phyloP scores from a whole-genome alignment of 2,329 filamentous ascomycete genomes.

The Claviceps africana region DNA sequence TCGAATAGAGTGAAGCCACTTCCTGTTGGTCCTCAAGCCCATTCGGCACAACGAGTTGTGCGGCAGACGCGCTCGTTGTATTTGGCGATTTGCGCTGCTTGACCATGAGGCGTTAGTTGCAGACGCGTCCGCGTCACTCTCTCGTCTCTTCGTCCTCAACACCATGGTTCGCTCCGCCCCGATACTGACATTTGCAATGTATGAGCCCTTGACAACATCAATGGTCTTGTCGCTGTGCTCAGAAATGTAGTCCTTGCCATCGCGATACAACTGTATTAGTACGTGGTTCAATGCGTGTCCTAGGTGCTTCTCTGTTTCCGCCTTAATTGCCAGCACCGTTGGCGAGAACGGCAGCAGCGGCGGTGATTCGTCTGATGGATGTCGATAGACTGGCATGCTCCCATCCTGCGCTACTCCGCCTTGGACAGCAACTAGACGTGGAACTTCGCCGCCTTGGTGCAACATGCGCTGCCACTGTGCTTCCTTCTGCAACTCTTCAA shows the following conservation, averaged over 20 bases:
- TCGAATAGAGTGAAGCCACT: slow-evolving; percentile 86
- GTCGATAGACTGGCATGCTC: slow-evolving; percentile 79
- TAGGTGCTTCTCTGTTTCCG: slow-evolving; percentile 54
- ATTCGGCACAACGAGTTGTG: slow-evolving; percentile 84
- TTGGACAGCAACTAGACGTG: slow-evolving; percentile 80
- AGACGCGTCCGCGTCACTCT: slow-evolving; percentile 22
- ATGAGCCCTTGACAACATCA: slow-evolving; percentile 69
- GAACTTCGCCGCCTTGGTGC: slow-evolving; percentile 82
- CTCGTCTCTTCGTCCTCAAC: slow-evolving; percentile 63
- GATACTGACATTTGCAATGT: slow-evolving; percentile 86
- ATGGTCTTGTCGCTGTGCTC: slow-evolving; percentile 96
- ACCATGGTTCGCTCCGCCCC: slow-evolving; percentile 85
- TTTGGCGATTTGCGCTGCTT: slow-evolving; percentile 30
- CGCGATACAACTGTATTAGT: slow-evolving; percentile 85
- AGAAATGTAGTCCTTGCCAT: slow-evolving; percentile 78
- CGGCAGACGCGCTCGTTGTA: slow-evolving; percentile 58
- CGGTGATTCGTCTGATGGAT: slow-evolving; percentile 79
- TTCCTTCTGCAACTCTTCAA: slow-evolving; percentile 57
- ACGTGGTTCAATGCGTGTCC: slow-evolving; percentile 81
- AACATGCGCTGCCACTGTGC: slow-evolving; percentile 85
- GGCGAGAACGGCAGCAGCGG: slow-evolving; percentile 63
- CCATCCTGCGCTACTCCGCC: slow-evolving; percentile 56
- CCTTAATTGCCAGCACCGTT: slow-evolving; percentile 54
- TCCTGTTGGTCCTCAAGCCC: slow-evolving; percentile 65
- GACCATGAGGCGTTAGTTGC: slow-evolving; percentile 2